These are phyloP conservation scores for Lippia alba DNA, from an alignment of 305 asterid species.

Conservation along the genomic window DNA sequence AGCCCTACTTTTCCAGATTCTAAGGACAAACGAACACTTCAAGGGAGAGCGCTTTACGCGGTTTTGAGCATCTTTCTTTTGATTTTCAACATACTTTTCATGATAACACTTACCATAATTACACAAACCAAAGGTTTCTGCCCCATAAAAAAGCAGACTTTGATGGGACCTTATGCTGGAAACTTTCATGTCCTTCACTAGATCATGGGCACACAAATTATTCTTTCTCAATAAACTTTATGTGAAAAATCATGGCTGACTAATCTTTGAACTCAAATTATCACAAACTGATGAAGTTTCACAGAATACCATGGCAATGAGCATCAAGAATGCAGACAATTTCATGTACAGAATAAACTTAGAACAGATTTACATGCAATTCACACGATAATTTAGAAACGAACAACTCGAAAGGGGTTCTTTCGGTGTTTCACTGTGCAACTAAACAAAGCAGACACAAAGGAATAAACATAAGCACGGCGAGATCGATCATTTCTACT, in stretches of 20 bases:
- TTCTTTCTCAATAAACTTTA: constrained; percentile 14
- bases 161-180: constrained; percentile 35
- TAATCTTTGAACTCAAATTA: not conserved
- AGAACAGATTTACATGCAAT: constrained; percentile 42
- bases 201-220: constrained; percentile 26
- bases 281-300: not conserved
- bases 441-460: constrained; percentile 36
- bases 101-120: constrained; percentile 48
- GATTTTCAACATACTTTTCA: constrained; percentile 39
- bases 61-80: constrained; percentile 48
- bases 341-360: constrained; percentile 27
- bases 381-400: constrained; percentile 39
- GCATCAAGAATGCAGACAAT: not conserved
- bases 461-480: constrained; percentile 29
- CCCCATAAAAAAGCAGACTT: constrained; percentile 30
- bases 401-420: constrained; percentile 29
- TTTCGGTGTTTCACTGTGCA: constrained; percentile 14
- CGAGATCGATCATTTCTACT: constrained; percentile 2
- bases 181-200: constrained; percentile 22
- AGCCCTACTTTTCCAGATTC: constrained; percentile 39
- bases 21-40: constrained; percentile 30
- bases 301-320: not conserved
- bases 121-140: constrained; percentile 41
- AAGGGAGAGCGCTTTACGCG: constrained; percentile 39
- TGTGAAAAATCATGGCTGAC: not conserved